A percentile compares a stretch with the other conserved stretches of the same genome.
Conservation (phyloP, 257 asterid species). For the Solanum medicagineum region DNA sequence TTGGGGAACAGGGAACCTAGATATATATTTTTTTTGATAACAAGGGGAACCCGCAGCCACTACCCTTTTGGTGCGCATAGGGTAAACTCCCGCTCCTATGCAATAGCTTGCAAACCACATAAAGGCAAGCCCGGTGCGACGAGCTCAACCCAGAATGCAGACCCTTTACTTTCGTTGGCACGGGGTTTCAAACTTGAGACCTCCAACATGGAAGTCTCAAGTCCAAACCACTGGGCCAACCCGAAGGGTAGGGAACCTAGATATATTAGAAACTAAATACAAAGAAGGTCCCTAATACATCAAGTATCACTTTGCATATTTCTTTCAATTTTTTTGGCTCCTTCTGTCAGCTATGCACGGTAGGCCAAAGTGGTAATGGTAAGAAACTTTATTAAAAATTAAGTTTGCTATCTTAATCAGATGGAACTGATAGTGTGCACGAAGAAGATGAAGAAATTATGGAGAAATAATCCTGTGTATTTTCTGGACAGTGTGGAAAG, state of each 20-base stretch:
- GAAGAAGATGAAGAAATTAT: background rate
- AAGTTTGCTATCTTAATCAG: background rate
- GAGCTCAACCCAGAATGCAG: no score
- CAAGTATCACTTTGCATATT: background rate
- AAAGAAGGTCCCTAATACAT: background rate
- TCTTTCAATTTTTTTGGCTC: background rate
- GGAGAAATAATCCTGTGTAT: background rate
- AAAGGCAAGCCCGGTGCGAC: no score
- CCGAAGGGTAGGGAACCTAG: background rate
- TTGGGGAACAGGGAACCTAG: background rate
- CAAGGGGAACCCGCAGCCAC: no score
- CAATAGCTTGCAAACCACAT: no score
- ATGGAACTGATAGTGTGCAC: background rate
- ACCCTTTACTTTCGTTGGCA: no score
- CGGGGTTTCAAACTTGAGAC: no score
- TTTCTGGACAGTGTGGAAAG: background rate
- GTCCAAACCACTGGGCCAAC: no score
- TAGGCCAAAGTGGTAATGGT: background rate
- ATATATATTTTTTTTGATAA: background rate
- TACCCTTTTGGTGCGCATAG: no score
- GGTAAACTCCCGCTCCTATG: no score
- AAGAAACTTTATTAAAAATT: background rate
- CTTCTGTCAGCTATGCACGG: background rate
- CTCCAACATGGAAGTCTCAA: no score
- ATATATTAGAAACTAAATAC: background rate